Conservation (phyloP, 2,329 filamentous ascomycete species). For the Aspergillus viridinutans region DNA sequence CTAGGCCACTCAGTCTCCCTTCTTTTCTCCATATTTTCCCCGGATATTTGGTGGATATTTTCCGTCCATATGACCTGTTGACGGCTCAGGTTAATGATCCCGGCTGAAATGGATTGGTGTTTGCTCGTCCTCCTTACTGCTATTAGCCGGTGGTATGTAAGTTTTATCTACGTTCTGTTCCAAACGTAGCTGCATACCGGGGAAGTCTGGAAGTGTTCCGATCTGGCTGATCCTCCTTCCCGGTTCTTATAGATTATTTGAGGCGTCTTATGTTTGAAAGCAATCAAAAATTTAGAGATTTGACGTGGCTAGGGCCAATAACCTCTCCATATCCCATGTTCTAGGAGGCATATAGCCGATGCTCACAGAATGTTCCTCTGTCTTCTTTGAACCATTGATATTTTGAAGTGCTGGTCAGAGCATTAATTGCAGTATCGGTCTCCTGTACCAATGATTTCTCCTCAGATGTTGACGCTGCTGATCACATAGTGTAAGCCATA, state of each 20-base stretch:
- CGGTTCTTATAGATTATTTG: conserved; percentile 13
- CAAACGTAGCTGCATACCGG: conserved; percentile 25
- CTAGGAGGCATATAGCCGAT: background rate
- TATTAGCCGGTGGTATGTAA: conserved; percentile 25
- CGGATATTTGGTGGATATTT: background rate
- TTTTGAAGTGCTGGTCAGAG: background rate
- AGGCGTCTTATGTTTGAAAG: conserved; percentile 7
- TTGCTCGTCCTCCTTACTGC: conserved; percentile 12
- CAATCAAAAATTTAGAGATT: background rate
- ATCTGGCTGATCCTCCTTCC: conserved; percentile 19
- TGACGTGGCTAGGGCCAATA: background rate
- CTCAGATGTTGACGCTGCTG: too few species aligned
- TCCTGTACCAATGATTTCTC: background rate
- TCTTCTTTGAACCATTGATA: background rate
- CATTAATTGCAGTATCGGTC: too few species aligned
- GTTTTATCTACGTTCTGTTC: conserved; percentile 17
- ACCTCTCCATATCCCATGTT: background rate
- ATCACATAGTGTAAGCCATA: too few species aligned
- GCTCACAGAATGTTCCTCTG: background rate
- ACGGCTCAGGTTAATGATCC: conserved; percentile 8
- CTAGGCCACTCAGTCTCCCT: background rate
- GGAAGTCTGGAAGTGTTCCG: conserved; percentile 24
- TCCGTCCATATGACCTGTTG: conserved; percentile 13
- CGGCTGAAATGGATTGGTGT: conserved; percentile 16
- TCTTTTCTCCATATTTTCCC: background rate